Evolutionary conservation across 352 stramenopile genomes (phyloP), one percentile per base, ranked within the genome.

Genomic region (Globisporangium carolinianum): DNA sequence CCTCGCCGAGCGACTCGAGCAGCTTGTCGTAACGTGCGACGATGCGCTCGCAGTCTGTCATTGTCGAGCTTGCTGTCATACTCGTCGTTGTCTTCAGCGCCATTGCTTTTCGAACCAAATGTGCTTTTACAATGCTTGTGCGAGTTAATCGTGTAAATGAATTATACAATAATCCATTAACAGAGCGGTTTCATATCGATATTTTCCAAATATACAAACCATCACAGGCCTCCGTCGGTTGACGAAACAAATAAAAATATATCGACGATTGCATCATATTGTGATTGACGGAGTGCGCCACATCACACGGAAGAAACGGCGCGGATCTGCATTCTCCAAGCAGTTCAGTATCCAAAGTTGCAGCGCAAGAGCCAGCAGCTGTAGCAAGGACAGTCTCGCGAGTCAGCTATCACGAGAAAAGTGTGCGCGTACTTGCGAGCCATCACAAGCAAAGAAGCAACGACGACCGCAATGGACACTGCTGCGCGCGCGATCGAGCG

Each of bases 21-120:
- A 94, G 61, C 43, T 71, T 63, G 57, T 89, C 83, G 53, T 87
- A 94, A 12, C 65, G 71, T 24, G 67, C 70, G 35, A 65, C 51
- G 45, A 78, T 58, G 48, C 60, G 60, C 60, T 51, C 36, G 58
- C 17, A 49, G 51, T 45, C 59, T n/a, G 15, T n/a, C 39, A 43
- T 43, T 7, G 45, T 35, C 45, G 14, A 4, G 10, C 14, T 17
- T 32, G 45, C 15, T 49, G 45, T n/a, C 7, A 8, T 35, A 32
- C 14, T 17, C 45, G 15, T 12, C 24, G 45, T 35, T 32, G 45
- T 17, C 45, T 18, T 43, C 39, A 2, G 7, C 11, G 45, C 45
- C 45, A 49, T 49, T 32, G 45, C 15, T 49, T 24, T 49, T 8
- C 38, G 38, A 43, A 10, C 10, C 10, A 10, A 10, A 10, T 43